Evolutionary conservation across 441 rosid genomes (phyloP).

Genomic region (Metrosideros polymorpha): DNA sequence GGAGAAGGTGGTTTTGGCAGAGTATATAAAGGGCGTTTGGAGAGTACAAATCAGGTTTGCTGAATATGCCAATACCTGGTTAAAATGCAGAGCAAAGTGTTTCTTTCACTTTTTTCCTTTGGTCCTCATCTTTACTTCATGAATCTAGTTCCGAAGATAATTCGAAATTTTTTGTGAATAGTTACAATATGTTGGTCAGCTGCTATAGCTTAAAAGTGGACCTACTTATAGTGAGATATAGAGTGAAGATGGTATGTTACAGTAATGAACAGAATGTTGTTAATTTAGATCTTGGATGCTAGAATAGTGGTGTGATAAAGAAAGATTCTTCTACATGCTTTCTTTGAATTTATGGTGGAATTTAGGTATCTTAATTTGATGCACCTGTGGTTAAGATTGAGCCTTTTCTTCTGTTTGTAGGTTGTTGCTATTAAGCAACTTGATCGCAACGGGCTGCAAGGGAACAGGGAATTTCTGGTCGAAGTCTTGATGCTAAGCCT

Average conservation of each 20-base stretch:
- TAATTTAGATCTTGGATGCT: not conserved
- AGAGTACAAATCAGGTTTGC: conserved; percentile 49
- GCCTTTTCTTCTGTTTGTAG: conserved; percentile 22
- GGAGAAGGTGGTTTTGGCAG: conserved; percentile 73
- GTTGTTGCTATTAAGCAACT: conserved; percentile 91
- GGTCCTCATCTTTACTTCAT: not conserved
- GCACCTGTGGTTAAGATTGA: not conserved
- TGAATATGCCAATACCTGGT: not conserved
- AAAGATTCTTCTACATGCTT: not conserved
- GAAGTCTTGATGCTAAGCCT: conserved; percentile 77
- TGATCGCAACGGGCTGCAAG: conserved; percentile 82
- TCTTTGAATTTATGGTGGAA: not conserved
- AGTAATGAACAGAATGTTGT: not conserved
- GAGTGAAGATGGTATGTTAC: not conserved
- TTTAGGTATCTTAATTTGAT: not conserved
- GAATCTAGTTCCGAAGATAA: not conserved
- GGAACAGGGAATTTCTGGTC: conserved; percentile 76
- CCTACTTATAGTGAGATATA: not conserved
- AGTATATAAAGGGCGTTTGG: conserved; percentile 60
- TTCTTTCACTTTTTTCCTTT: not conserved
- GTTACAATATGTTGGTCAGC: not conserved
- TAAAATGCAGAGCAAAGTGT: not conserved
- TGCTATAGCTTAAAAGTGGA: not conserved
- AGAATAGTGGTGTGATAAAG: not conserved
- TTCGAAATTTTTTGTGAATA: not conserved